Conservation (phyloP, 1,284 basidiomycete species). For the Coniferiporia sulphurascens region DNA sequence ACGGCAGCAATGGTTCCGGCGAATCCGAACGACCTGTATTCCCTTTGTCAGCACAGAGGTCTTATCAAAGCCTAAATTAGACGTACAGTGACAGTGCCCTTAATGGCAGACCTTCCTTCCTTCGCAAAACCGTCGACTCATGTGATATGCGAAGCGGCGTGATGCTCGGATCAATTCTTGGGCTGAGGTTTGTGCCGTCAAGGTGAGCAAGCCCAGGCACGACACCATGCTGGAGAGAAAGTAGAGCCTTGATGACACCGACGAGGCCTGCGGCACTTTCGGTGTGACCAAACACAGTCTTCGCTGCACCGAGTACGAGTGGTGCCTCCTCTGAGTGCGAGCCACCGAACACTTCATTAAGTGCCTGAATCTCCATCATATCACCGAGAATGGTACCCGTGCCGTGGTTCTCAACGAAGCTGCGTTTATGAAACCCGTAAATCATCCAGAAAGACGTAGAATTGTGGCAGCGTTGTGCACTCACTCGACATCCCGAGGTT, state of each 20-base stretch:
- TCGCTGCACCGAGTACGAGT: conserved; percentile 32
- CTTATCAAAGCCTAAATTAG: background rate
- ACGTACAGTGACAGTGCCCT: conserved; percentile 31
- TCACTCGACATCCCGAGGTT: conserved; percentile 32
- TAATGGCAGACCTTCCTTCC: background rate
- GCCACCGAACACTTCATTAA: conserved; percentile 31
- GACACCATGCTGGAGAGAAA: conserved; percentile 24
- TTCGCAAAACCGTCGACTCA: background rate
- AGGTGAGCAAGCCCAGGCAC: conserved; percentile 32
- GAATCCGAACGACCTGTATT: conserved; percentile 32
- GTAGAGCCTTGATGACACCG: conserved; percentile 30
- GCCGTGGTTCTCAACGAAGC: conserved; percentile 35
- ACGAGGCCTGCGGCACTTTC: conserved; percentile 32
- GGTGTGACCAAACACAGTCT: conserved; percentile 32
- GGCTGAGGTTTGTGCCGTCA: conserved; percentile 29
- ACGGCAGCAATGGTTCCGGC: conserved; percentile 33
- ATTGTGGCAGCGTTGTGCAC: conserved; percentile 11
- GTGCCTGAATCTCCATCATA: conserved; percentile 33
- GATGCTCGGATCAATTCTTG: conserved; percentile 28
- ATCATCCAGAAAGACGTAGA: background rate
- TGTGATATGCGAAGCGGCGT: conserved; percentile 26
- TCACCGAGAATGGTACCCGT: conserved; percentile 35
- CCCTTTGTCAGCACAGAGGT: background rate
- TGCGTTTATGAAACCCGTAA: conserved; percentile 11
- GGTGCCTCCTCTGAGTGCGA: conserved; percentile 29